phyloP scores from a whole-genome alignment of 768 basidiomycete species.

The Lactarius akahatsu region DNA sequence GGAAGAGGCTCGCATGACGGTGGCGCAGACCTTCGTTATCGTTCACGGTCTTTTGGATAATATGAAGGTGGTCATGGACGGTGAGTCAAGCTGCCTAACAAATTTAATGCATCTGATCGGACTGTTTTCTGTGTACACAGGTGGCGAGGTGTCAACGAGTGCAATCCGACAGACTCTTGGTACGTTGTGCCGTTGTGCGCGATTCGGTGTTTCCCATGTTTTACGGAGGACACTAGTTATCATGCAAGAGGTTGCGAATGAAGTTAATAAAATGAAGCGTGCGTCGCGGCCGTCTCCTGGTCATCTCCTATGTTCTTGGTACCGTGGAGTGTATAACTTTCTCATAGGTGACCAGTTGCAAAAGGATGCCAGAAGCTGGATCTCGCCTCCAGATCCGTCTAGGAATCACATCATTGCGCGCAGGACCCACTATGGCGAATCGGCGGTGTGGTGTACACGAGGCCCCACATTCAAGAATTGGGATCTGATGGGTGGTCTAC shows the following conservation, averaged over 20 bases:
- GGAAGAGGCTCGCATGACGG: neutral
- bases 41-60: neutral
- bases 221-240: neutral
- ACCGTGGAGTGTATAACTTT: neutral
- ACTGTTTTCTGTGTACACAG: neutral
- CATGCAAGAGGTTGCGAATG: constrained; percentile 1
- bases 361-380: neutral
- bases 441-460: neutral
- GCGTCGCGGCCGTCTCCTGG: neutral
- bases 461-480: neutral
- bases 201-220: neutral
- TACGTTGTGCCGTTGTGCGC: neutral
- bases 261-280: constrained; percentile 10
- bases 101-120: neutral
- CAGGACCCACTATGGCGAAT: neutral
- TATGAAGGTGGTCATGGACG: neutral
- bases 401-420: constrained; percentile 2
- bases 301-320: too few relatives aligned
- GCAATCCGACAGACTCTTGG: neutral
- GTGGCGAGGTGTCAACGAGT: neutral
- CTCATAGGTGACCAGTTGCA: neutral
- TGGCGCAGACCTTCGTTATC: neutral
- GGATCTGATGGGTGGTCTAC: neutral
- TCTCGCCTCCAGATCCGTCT: constrained; percentile 15
- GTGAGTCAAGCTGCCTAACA: neutral